Base-by-base conservation (phyloP, 805 yeast species). In the Kuraishia cidri region DNA sequence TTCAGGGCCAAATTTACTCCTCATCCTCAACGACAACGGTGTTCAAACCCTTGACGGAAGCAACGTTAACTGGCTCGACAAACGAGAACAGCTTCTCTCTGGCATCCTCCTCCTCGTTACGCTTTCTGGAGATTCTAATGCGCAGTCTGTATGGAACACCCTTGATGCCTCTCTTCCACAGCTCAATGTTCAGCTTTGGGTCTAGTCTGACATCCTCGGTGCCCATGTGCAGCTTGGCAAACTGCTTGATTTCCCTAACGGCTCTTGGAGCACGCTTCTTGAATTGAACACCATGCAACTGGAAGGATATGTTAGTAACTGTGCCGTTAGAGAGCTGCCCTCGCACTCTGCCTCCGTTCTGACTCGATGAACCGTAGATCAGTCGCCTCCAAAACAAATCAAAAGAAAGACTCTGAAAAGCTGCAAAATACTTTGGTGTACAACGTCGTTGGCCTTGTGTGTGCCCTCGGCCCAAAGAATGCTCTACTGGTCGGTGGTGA, bases 211-310 rank as follows among this genome's bases (percentile, higher is more conserved):
- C 97, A 67, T 92, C 99, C 49, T 82, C 70, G 59, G 99, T 92
- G 66, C 97, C 97, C 92, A 92, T 86, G 83, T 90, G 97, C 75
- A 85, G 79, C 66, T 84, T 77, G 63, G 97, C 97, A 66, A 92
- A 92, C 73, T 84, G 87, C 79, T 86, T 90, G 76, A 92, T 88
- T 72, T 87, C 98, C 84, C 86, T 92, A 73, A 90, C 92, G 60
- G 99, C 98, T 66, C 75, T 85, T 74, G 99, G 99, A 62, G 99
- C 99, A 77, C 97, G 87, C 83, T 83, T 84, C 80, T 92, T 92
- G 95, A 90, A 92, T 72, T 86, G 83, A 56, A 81, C 88, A 77
- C 97, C 97, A 73, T 85, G 95, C 66, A 87, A 83, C 94, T 82
- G 59, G 29, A 23, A 21, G 33, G n/a, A n/a, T n/a, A n/a, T n/a